Evolutionary conservation across 2,329 filamentous ascomycete genomes (phyloP), one percentile per base, ranked within the genome.

Genomic region (Fusarium algeriense): DNA sequence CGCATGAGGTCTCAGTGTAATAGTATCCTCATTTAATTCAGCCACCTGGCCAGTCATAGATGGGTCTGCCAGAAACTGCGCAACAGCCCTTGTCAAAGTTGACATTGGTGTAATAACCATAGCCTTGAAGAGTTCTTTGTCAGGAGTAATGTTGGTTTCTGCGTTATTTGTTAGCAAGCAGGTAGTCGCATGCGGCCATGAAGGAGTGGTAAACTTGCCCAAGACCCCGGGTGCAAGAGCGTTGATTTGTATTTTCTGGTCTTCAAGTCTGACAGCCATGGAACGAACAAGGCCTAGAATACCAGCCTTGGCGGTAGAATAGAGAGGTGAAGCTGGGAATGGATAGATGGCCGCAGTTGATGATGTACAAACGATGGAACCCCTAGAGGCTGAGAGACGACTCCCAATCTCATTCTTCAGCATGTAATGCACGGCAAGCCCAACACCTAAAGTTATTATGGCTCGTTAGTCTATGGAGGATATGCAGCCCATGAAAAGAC

Each of bases 31-130:
- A 3, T 60, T 60, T 2, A 60, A 1, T 3, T 60, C 58, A 23
- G 52, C 50, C 7, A 60, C 34, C 40, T 60, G 26, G 0, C 58
- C 58, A 15, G 40, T 60, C n/a, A 23, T 45, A 0, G 52, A 60
- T 0, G 58, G 10, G 5, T 60, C 40, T 0, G 58, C 57, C 4
- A 60, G 40, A 3, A 60, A 60, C 32, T 60, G 52, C 13, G 32
- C n/a, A 8, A 60, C 52, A 4, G 58, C 58, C 0, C 13, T 60
- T 23, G 26, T 60, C 32, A 60, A 32, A 1, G 58, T 60, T 13
- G 58, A 60, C 15, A 58, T 32, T 17, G 58, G 58, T 0, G 58
- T 60, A 14, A 58, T 58, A 1, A 60, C 28, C 58, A 58, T 58
- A 0, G 38, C 15, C 7, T 38, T 58, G 4, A 60, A 60, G 1